Percentiles rank a stretch among this genome's conserved stretches.
Evolutionary conservation across 179 eudicot species (phyloP).

Genomic region (Amaranthus tricolor): DNA sequence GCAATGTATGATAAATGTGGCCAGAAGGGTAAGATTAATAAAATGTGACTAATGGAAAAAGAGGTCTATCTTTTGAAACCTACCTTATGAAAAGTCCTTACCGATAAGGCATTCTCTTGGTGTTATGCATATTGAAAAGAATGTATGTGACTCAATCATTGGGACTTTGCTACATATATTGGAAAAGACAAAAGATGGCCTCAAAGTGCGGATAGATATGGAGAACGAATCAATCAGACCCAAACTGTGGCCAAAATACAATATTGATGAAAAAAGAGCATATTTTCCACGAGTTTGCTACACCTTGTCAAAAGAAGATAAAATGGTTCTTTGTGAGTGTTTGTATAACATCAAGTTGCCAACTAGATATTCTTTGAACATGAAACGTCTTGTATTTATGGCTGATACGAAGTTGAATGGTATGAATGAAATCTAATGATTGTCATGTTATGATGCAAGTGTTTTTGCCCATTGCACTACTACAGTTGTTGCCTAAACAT

Average conservation of each 20-base stretch:
- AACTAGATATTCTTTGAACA: too few species aligned
- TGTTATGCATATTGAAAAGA: neutral
- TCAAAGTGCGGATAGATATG: neutral
- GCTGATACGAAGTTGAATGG: too few species aligned
- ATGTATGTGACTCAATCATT: neutral
- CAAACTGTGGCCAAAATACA: neutral
- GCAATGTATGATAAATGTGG: neutral
- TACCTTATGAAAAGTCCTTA: neutral
- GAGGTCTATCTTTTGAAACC: neutral
- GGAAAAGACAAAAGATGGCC: too few species aligned
- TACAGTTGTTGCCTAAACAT: too few species aligned
- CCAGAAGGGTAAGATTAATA: neutral
- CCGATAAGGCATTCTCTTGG: neutral
- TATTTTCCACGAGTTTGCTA: slow-evolving; percentile 10
- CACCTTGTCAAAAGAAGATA: too few species aligned
- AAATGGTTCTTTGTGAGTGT: too few species aligned
- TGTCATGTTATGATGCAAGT: too few species aligned
- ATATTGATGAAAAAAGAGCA: neutral
- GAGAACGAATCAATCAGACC: neutral
- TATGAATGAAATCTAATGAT: too few species aligned
- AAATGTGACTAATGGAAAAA: neutral
- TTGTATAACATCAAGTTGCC: too few species aligned
- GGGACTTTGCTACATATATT: slow-evolving; percentile 5
- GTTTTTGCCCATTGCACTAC: too few species aligned
- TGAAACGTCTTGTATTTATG: too few species aligned